A percentile compares a stretch with the other conserved stretches of the same genome.
phyloP scores from a whole-genome alignment of 2,329 filamentous ascomycete species.

The Trichoderma oligosporum region DNA sequence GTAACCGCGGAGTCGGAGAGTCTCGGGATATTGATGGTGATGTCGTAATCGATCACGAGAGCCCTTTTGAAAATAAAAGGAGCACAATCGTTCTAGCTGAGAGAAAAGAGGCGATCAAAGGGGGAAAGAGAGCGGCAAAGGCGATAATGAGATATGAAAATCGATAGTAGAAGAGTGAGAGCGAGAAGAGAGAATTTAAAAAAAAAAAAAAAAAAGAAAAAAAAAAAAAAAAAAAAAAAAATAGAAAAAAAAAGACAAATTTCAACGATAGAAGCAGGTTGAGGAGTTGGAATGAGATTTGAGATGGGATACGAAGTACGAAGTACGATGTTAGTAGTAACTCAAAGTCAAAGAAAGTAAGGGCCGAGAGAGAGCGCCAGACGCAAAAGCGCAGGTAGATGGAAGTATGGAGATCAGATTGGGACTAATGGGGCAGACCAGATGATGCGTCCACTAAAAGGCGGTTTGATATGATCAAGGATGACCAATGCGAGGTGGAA shows the following conservation, averaged over 20 bases:
- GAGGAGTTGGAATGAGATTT: not conserved
- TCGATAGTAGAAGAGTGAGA: not conserved
- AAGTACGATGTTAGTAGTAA: too few species aligned
- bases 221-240: not conserved
- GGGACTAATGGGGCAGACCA: not conserved
- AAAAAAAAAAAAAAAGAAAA: not conserved
- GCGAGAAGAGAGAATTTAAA: not conserved
- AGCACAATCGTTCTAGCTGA: not conserved
- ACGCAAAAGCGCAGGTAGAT: constrained; percentile 3
- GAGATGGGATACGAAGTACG: constrained; percentile 10
- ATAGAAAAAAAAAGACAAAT: too few species aligned
- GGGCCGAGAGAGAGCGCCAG: not conserved
- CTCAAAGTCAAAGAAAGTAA: not conserved
- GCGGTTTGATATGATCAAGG: too few species aligned
- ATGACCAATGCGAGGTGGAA: constrained; percentile 17
- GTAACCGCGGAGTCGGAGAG: not conserved
- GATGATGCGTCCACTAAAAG: constrained; percentile 18
- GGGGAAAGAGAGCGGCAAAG: not conserved
- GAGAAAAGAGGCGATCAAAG: not conserved
- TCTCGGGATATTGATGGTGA: not conserved
- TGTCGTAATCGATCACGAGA: constrained; percentile 17
- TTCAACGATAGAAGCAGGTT: not conserved
- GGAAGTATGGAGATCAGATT: constrained; percentile 3
- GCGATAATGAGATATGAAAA: not conserved
- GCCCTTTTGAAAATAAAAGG: constrained; percentile 6